Percentiles rank a stretch among this genome's conserved stretches.
These are phyloP conservation scores for Conringia planisiliqua DNA, from an alignment of 345 rosid species.

Conservation along the genomic window DNA sequence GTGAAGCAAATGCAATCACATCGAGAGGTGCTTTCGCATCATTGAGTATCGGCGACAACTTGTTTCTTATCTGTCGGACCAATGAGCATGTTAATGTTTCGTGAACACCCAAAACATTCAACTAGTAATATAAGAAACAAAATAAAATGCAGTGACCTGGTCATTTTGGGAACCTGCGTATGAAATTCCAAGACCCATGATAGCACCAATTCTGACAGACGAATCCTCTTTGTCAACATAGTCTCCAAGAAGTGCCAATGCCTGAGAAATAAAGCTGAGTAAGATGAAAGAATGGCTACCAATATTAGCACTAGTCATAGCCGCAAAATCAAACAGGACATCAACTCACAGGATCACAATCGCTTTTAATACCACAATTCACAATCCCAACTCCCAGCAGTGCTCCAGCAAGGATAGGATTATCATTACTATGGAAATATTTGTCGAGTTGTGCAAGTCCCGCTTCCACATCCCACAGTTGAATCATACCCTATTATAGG, in stretches of 20 bases:
- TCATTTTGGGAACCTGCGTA: conserved; percentile 92
- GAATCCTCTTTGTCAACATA: conserved; percentile 77
- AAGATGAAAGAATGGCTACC: conserved; percentile 6
- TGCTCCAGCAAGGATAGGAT: conserved; percentile 87
- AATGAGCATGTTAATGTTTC: conserved; percentile 1
- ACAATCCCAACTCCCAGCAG: conserved; percentile 91
- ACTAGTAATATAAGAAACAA: not conserved
- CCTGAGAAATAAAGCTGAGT: conserved; percentile 48
- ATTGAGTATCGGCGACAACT: conserved; percentile 60
- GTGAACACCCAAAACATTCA: conserved; percentile 11
- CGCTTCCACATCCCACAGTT: conserved; percentile 91
- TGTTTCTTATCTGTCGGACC: conserved; percentile 54
- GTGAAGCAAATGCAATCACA: conserved; percentile 81
- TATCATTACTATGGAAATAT: conserved; percentile 85
- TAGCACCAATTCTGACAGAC: conserved; percentile 83
- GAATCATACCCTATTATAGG: conserved; percentile 76
- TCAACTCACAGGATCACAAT: conserved; percentile 88
- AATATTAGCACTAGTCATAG: not conserved
- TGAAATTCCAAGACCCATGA: conserved; percentile 93
- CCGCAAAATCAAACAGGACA: not conserved
- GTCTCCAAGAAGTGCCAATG: conserved; percentile 83
- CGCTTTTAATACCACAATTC: conserved; percentile 74
- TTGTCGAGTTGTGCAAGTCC: conserved; percentile 93
- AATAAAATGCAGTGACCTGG: conserved; percentile 38
- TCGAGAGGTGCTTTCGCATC: conserved; percentile 77